Evolutionary conservation across 192 early-diverging fungal species (phyloP), one percentile per base, ranked within the genome.

Genomic region (Chytriomyces sp.): DNA sequence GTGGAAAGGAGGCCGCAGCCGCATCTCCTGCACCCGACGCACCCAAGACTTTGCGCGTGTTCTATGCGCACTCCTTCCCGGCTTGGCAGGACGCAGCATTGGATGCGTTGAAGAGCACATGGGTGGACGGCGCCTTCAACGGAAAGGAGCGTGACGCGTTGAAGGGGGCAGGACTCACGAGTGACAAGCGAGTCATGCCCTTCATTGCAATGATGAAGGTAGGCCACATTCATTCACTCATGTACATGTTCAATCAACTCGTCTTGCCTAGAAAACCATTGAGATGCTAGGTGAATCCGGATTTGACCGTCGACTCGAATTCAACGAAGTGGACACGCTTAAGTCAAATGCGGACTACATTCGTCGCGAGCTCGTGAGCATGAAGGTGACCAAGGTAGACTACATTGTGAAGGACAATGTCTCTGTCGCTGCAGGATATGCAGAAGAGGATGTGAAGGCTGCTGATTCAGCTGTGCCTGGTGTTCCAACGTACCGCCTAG

Each of bases 161-260:
- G 73, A 84, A 77, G 58, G 71, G 79, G 33, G 81, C 76, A 61
- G 94, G 92, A 39, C 70, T 98, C 77, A 82, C 92, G 75, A 96
- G 95, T 84, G 92, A 98, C 83, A 98, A 97, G 83, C 90, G 90
- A 78, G 90, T 86, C n/a, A 98, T 98, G 94, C 93, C 94, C 19
- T 99, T 99, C 82, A 86, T 95, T 55, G 89, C 94, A 57, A 87
- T 91, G 49, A 86, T 95, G 76, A 93, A 95, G 89, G 81, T 81
- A 69, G 3, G 44, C 25, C 7, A 17, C 14, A 12, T 49, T 49
- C 1, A 12, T 19, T 31, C 12, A 12, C 0, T 1, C n/a, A 44
- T 44, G 1, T 32, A 26, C 19, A 31, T 1, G 44, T 58, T 14
- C 22, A 14, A 58, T 14, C 56, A 32, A 40, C 32, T 5, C 31